Base-by-base conservation (phyloP, 140 eudicot species). In the Stevia rebaudiana region DNA sequence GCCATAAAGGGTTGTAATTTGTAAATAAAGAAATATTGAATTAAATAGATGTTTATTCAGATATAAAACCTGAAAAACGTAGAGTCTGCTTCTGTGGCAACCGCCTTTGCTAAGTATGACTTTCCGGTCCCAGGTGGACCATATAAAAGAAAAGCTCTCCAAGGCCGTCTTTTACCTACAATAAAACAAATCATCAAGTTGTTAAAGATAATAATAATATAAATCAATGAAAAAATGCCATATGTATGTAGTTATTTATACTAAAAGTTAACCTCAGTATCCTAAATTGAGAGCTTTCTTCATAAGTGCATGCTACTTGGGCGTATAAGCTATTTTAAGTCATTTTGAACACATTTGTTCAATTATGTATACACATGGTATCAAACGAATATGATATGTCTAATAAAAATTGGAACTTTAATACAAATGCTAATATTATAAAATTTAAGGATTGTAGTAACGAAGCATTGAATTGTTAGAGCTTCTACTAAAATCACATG, bases 41-140 rank as follows among this genome's bases (percentile, higher is more conserved):
- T 42, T 52, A 63, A 21, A 21, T 22, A 53, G 19, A 23, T 28
- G 39, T 9, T 23, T 36, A 19, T 41, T 50, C 48, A 25, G 37
- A 74, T 12, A 6, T 30, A 50, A 48, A 72, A 87, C 98, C 98
- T 91, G 78, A 84, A 91, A 79, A 91, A 91, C 23, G 95, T 87
- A 16, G 98, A 91, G 67, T 91, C 98, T 53, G 95, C 95, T 77
- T 91, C 98, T 58, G 98, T 91, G 30, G 98, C 98, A 77, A 91
- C 98, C 61, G 98, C 98, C 82, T 87, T 91, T 52, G 98, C 98
- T 69, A 91, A 73, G 82, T 91, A 91, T 11, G 98, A 91, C 75
- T 91, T 91, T 64, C 98, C 98, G 3, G 98, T 91, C 72, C 98
- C 98, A 50, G 98, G 98, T 37, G 98, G 98, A 48, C 98, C 98